phyloP scores from a whole-genome alignment of 306 rosid genomes.

The Oxytropis ochrocephala region DNA sequence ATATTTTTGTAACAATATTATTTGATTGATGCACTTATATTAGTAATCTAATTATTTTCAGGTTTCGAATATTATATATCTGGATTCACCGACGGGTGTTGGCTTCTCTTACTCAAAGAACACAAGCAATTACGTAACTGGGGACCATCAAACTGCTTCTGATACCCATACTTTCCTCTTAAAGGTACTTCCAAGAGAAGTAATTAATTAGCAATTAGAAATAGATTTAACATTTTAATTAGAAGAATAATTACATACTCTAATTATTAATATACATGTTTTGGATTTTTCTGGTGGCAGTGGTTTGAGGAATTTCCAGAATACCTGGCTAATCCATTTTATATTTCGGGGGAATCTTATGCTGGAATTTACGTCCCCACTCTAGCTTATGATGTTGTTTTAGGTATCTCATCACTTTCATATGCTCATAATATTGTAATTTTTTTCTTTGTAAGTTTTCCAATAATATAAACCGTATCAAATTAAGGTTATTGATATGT shows the following conservation, averaged over 20 bases:
- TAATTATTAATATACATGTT: neutral
- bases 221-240: neutral
- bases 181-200: slow-evolving; percentile 37
- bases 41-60: slow-evolving; percentile 2
- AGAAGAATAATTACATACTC: neutral
- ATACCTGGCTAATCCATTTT: slow-evolving; percentile 61
- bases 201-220: neutral
- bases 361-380: slow-evolving; percentile 85
- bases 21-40: neutral
- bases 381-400: slow-evolving; percentile 48
- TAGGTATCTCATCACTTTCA: slow-evolving; percentile 28
- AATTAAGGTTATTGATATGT: too few species aligned
- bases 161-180: slow-evolving; percentile 71
- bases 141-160: slow-evolving; percentile 67
- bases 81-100: slow-evolving; percentile 91
- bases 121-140: slow-evolving; percentile 44
- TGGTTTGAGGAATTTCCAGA: slow-evolving; percentile 72
- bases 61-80: slow-evolving; percentile 75
- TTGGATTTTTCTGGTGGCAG: slow-evolving; percentile 24
- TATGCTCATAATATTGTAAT: neutral
- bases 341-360: slow-evolving; percentile 70
- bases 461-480: neutral
- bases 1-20: neutral
- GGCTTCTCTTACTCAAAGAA: slow-evolving; percentile 75
- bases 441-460: neutral